Evolutionary conservation across 331 rosid genomes (phyloP).

Genomic region (Malus hybrid): DNA sequence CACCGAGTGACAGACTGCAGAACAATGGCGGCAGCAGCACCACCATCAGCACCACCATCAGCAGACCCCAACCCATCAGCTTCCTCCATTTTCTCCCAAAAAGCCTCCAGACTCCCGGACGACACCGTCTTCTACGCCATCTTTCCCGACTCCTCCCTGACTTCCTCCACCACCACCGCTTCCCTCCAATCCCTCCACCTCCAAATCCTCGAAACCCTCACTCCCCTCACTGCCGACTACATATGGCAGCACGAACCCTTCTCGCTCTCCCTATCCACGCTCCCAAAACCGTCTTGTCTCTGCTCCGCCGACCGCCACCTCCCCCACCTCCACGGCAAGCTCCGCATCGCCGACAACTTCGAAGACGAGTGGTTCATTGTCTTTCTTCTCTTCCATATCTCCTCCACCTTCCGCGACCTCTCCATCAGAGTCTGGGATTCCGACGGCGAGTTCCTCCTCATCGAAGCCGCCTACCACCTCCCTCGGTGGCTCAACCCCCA

Average conservation of each 20-base stretch:
- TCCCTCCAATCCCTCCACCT: slow-evolving; percentile 78
- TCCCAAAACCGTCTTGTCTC: slow-evolving; percentile 40
- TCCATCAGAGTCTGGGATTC: slow-evolving; percentile 82
- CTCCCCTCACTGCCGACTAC: slow-evolving; percentile 56
- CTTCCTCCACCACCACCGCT: slow-evolving; percentile 6
- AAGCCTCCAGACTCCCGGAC: slow-evolving; percentile 39
- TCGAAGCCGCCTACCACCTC: slow-evolving; percentile 89
- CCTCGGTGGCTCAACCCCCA: slow-evolving; percentile 98
- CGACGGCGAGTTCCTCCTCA: slow-evolving; percentile 91
- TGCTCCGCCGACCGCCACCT: slow-evolving; percentile 49
- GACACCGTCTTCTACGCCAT: slow-evolving; percentile 88
- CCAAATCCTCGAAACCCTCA: slow-evolving; percentile 47
- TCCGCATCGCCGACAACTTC: slow-evolving; percentile 82
- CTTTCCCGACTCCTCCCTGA: slow-evolving; percentile 40
- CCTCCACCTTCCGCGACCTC: slow-evolving; percentile 48
- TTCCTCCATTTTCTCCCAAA: slow-evolving; percentile 34
- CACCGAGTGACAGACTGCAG: too few relatives aligned
- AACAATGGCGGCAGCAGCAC: slow-evolving; percentile 1
- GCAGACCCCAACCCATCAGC: slow-evolving; percentile 7
- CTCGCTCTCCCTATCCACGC: slow-evolving; percentile 48
- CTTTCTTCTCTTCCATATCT: slow-evolving; percentile 73
- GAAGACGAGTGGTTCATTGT: slow-evolving; percentile 92
- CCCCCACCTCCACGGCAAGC: slow-evolving; percentile 87
- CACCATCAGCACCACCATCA: background rate
- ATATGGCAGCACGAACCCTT: slow-evolving; percentile 93